Conservation (phyloP, 805 yeast species). For the Myxozyma mucilagina region DNA sequence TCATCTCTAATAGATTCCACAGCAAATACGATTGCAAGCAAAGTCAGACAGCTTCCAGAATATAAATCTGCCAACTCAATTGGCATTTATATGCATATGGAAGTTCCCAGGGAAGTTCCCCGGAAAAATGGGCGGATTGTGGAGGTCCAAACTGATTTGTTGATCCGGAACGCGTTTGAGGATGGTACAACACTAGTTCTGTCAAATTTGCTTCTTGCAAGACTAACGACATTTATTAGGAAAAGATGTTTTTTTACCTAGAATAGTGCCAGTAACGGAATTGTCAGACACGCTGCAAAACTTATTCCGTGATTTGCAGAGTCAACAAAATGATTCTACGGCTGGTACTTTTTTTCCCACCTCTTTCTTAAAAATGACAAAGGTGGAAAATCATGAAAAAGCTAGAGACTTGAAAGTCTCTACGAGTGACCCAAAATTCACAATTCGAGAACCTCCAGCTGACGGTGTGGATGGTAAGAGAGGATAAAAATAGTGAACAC, state of each 20-base stretch:
- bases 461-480: conserved; percentile 20
- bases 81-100: conserved; percentile 79
- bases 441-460: conserved; percentile 18
- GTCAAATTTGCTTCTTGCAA: not conserved
- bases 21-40: conserved; percentile 28
- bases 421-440: conserved; percentile 8
- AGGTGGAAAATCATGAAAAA: not conserved
- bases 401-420: not conserved
- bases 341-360: conserved; percentile 10
- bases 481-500: not conserved
- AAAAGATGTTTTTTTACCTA: conserved; percentile 42
- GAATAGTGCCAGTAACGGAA: conserved; percentile 48
- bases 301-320: conserved; percentile 9
- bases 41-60: conserved; percentile 38
- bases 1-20: not conserved
- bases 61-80: conserved; percentile 51
- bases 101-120: conserved; percentile 34
- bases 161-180: conserved; percentile 56
- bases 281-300: not conserved
- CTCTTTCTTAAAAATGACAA: conserved; percentile 15
- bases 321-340: not conserved
- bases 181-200: conserved; percentile 42
- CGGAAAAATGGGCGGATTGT: conserved; percentile 24
- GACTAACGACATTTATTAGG: conserved; percentile 13
- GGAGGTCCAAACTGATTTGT: conserved; percentile 62